phyloP scores from a whole-genome alignment of 2,329 filamentous ascomycete species.

The Aspergillus neoniger region DNA sequence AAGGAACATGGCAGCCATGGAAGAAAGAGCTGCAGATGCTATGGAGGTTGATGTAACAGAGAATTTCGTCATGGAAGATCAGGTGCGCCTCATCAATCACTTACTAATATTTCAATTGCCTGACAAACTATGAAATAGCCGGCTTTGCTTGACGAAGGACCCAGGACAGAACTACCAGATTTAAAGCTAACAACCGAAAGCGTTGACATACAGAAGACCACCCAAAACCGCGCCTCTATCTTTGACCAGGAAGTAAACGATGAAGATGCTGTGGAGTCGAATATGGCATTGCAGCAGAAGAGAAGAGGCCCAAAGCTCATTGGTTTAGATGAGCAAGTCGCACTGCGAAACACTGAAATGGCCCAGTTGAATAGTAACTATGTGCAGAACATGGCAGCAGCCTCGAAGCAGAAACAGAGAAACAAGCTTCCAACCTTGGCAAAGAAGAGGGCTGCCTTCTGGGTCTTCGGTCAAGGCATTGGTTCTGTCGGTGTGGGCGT shows the following conservation, averaged over 20 bases:
- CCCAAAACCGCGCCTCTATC: neutral
- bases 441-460: slow-evolving; percentile 65
- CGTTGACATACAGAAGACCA: neutral
- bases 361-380: slow-evolving; percentile 62
- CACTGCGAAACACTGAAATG: slow-evolving; percentile 59
- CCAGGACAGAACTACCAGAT: slow-evolving; percentile 17
- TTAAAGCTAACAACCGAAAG: neutral
- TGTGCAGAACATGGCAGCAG: slow-evolving; percentile 59
- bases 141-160: slow-evolving; percentile 34
- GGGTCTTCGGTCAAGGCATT: slow-evolving; percentile 60
- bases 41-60: slow-evolving; percentile 39
- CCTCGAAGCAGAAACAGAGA: slow-evolving; percentile 47
- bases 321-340: slow-evolving; percentile 51
- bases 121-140: slow-evolving; percentile 18
- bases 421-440: slow-evolving; percentile 50
- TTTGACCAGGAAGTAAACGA: neutral
- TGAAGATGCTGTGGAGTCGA: neutral
- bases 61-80: slow-evolving; percentile 31
- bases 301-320: slow-evolving; percentile 45
- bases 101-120: neutral
- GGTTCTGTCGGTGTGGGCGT: slow-evolving; percentile 55
- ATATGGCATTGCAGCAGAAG: slow-evolving; percentile 28
- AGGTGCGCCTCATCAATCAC: slow-evolving; percentile 9
- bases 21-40: slow-evolving; percentile 28
- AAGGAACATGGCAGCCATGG: slow-evolving; percentile 21